A percentile compares a stretch with the other conserved stretches of the same genome.
Conservation (phyloP, 129 eudicot genomes). For the Flaveria linearis region DNA sequence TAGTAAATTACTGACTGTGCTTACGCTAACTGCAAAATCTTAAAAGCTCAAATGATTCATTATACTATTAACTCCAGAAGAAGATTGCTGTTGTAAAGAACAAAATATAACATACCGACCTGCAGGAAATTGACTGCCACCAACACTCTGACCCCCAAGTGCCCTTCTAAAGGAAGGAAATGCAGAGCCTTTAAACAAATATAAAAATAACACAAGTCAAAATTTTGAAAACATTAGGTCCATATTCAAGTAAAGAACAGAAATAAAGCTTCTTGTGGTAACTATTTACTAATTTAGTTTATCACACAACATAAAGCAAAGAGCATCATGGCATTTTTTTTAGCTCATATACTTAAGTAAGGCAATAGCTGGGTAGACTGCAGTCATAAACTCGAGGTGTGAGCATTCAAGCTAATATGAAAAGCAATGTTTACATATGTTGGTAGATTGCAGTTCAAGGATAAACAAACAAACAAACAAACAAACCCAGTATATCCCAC, state of each 20-base stretch:
- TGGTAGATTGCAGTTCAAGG: conserved; percentile 7
- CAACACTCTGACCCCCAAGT: conserved; percentile 34
- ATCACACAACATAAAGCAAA: neutral
- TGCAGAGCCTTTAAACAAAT: conserved; percentile 38
- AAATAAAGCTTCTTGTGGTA: conserved; percentile 3
- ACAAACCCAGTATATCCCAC: no score
- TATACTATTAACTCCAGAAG: neutral
- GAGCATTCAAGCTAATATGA: neutral
- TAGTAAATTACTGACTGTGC: conserved; percentile 3
- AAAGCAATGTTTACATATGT: neutral
- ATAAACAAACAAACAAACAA: no score
- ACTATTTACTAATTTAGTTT: conserved; percentile 6
- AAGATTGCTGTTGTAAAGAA: conserved; percentile 14
- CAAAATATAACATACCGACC: conserved; percentile 38
- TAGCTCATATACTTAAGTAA: conserved; percentile 6
- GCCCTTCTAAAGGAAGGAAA: conserved; percentile 56
- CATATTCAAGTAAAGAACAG: neutral
- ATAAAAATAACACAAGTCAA: neutral
- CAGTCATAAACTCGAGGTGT: neutral
- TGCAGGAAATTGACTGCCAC: conserved; percentile 43
- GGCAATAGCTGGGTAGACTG: neutral
- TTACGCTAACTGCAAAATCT: conserved; percentile 9
- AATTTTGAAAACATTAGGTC: neutral
- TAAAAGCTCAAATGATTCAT: conserved; percentile 5
- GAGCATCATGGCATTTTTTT: neutral